Evolutionary conservation across 208 protist genomes (phyloP).

Genomic region (Tritrichomonas foetus): DNA sequence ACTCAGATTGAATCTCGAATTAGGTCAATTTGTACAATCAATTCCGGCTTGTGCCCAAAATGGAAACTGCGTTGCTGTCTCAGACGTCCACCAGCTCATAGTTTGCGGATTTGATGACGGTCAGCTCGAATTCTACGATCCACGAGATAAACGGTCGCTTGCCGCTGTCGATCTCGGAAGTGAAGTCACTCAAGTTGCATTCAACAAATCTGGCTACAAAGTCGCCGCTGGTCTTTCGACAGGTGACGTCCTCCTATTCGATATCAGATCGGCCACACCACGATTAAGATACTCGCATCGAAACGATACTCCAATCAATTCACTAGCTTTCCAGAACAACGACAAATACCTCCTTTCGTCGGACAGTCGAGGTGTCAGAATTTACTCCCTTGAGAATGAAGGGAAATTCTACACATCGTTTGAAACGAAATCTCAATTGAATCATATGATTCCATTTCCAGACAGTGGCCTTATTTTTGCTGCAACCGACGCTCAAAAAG

Average conservation of each 20-base stretch:
- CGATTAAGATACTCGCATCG: not conserved
- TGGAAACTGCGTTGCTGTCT: not conserved
- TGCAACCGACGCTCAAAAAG: not conserved
- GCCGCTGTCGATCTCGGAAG: not conserved
- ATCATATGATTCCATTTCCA: not conserved
- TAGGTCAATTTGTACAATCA: not conserved
- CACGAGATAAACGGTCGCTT: not conserved
- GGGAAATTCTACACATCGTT: not conserved
- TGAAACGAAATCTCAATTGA: not conserved
- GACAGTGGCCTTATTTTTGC: slow-evolving; percentile 31
- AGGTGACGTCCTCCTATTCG: not conserved
- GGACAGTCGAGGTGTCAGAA: not conserved
- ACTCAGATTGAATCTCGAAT: not conserved
- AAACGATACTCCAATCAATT: slow-evolving; percentile 19
- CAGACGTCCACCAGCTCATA: not conserved
- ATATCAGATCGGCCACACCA: not conserved
- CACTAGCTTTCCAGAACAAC: not conserved
- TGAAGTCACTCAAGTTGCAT: not conserved
- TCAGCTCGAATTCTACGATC: slow-evolving; percentile 9
- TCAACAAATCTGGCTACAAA: not conserved
- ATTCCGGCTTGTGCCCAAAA: not conserved
- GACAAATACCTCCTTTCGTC: not conserved
- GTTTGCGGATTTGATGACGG: not conserved
- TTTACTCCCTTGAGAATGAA: not conserved
- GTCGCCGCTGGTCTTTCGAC: not conserved